Evolutionary conservation across 257 asterid species (phyloP).

Genomic region (Nicotiana otophora): DNA sequence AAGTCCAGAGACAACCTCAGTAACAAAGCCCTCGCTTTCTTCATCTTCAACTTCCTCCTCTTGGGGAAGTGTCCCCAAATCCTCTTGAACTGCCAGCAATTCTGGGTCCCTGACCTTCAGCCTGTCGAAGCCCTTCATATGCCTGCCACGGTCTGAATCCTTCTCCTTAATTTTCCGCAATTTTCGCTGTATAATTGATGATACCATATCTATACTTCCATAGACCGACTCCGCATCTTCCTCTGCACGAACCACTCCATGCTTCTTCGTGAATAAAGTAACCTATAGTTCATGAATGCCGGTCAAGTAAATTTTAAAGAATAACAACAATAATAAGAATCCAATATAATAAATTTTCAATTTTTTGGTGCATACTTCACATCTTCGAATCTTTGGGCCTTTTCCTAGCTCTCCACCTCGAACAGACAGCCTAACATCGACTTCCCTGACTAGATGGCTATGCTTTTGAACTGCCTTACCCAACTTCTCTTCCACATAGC

Average conservation of each 20-base stretch:
- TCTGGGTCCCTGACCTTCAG: constrained; percentile 54
- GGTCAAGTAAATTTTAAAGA: not conserved
- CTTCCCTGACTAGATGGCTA: constrained; percentile 87
- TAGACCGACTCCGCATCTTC: constrained; percentile 74
- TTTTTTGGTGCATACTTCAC: constrained; percentile 52
- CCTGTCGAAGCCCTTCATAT: constrained; percentile 81
- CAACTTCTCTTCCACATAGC: constrained; percentile 77
- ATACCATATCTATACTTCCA: constrained; percentile 74
- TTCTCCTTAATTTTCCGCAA: constrained; percentile 96
- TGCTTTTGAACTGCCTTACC: constrained; percentile 89
- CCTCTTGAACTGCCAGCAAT: constrained; percentile 26
- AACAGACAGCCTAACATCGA: constrained; percentile 71
- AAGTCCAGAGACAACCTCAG: constrained; percentile 42
- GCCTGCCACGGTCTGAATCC: constrained; percentile 88
- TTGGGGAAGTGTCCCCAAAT: constrained; percentile 28
- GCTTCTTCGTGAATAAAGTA: constrained; percentile 82
- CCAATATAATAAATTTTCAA: too few species aligned
- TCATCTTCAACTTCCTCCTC: constrained; percentile 34
- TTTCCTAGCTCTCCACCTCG: constrained; percentile 94
- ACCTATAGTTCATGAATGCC: constrained; percentile 38
- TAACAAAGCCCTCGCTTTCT: constrained; percentile 26
- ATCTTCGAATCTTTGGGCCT: constrained; percentile 80
- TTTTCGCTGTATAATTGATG: constrained; percentile 75
- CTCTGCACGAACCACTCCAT: constrained; percentile 89
- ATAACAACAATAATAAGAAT: not conserved